Conservation (phyloP, 1,284 basidiomycete species). For the Exobasidium cylindrosporum region DNA sequence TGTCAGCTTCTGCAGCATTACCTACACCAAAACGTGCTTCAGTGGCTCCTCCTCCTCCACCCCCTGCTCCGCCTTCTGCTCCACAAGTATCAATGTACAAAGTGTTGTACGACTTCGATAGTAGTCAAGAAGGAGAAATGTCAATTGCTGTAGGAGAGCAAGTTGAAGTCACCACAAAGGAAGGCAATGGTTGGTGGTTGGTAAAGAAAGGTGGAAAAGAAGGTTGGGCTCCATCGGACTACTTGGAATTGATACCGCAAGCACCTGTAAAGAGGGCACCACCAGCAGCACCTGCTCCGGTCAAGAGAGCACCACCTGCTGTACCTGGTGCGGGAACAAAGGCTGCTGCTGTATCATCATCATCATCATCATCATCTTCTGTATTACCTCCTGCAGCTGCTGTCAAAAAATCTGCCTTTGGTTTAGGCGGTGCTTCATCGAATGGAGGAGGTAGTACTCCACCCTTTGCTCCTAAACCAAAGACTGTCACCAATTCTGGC, state of each 20-base stretch:
- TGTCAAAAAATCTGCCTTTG: conserved; percentile 58
- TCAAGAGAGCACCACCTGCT: conserved; percentile 54
- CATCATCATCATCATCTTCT: not conserved
- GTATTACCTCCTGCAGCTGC: conserved; percentile 67
- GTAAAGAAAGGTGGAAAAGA: conserved; percentile 79
- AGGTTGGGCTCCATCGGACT: conserved; percentile 96
- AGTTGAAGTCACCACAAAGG: conserved; percentile 88
- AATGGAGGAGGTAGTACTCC: conserved; percentile 29
- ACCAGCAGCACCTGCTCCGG: conserved; percentile 28
- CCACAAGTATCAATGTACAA: conserved; percentile 75
- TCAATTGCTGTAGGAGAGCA: conserved; percentile 82
- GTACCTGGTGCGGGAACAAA: conserved; percentile 63
- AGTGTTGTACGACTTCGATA: conserved; percentile 68
- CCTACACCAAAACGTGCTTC: conserved; percentile 44
- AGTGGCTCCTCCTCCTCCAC: conserved; percentile 35
- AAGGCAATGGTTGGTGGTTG: conserved; percentile 71
- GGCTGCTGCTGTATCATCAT: conserved; percentile 70
- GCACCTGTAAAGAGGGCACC: conserved; percentile 59
- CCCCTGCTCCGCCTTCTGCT: conserved; percentile 58
- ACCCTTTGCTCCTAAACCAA: conserved; percentile 57
- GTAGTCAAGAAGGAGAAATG: conserved; percentile 83
- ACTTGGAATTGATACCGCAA: conserved; percentile 62
- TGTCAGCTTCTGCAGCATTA: conserved; percentile 18
- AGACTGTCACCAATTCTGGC: conserved; percentile 52
- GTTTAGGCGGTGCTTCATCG: conserved; percentile 46